A percentile compares a stretch with the other conserved stretches of the same genome.
Conservation (phyloP, 495 filamentous ascomycete genomes). For the Penicillium ochrochloron region DNA sequence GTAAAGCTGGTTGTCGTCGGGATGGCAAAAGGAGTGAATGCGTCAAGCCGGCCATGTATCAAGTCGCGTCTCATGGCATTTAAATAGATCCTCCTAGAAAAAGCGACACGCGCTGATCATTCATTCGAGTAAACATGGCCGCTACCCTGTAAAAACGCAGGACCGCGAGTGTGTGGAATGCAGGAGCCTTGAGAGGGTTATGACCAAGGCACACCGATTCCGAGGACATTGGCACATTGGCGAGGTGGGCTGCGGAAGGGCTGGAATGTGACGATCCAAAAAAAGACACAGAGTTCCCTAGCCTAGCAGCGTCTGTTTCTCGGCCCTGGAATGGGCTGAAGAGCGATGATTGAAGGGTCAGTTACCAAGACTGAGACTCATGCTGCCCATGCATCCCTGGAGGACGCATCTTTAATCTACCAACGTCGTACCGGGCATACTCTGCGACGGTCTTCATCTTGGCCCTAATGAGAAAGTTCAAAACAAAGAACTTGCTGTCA, state of each 20-base stretch:
- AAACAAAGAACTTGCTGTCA: background rate
- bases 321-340: conserved; percentile 5
- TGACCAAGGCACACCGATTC: background rate
- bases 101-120: conserved; percentile 16
- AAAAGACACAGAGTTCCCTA: background rate
- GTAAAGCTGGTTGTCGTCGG: conserved; percentile 9
- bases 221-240: conserved; percentile 9
- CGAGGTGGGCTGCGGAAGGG: conserved; percentile 12
- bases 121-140: conserved; percentile 17
- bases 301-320: conserved; percentile 1
- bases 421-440: conserved; percentile 22
- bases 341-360: background rate
- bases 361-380: background rate
- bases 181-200: conserved; percentile 2
- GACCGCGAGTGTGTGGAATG: conserved; percentile 17
- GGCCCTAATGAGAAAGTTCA: conserved; percentile 1
- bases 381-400: background rate
- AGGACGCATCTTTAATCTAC: conserved; percentile 12
- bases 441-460: conserved; percentile 6
- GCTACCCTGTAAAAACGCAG: background rate
- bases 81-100: conserved; percentile 19
- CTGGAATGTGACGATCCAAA: conserved; percentile 23
- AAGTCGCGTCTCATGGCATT: conserved; percentile 12
- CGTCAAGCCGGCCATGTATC: background rate
- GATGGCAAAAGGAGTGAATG: background rate